These are phyloP conservation scores for Diaporthe sp. DNA, from an alignment of 2,329 filamentous ascomycete species.

Conservation along the genomic window DNA sequence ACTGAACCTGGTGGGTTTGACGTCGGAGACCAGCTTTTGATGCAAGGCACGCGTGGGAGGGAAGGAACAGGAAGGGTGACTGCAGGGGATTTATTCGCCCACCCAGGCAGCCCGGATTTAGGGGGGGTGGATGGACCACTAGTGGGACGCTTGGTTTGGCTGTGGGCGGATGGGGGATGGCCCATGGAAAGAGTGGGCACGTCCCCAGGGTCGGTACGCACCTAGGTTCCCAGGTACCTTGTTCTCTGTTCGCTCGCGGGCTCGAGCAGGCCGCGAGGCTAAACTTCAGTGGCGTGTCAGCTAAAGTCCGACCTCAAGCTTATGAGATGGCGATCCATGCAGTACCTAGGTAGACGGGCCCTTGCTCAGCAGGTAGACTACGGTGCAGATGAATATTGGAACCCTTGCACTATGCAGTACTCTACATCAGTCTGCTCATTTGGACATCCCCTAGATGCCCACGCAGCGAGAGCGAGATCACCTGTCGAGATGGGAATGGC, in stretches of 20 bases:
- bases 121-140: slow-evolving; percentile 3
- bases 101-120: slow-evolving; percentile 27
- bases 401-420: background rate
- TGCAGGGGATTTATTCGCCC: slow-evolving; percentile 33
- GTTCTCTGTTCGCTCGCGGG: background rate
- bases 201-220: slow-evolving; percentile 17
- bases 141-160: slow-evolving; percentile 23
- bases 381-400: slow-evolving; percentile 3
- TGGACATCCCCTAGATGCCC: background rate
- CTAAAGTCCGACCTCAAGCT: slow-evolving; percentile 32
- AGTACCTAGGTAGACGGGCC: background rate
- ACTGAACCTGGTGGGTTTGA: slow-evolving; percentile 15
- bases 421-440: background rate
- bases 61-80: slow-evolving; percentile 29
- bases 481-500: background rate
- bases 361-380: background rate
- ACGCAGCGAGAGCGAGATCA: slow-evolving; percentile 1
- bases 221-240: background rate
- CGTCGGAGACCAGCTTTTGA: slow-evolving; percentile 22
- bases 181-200: slow-evolving; percentile 15
- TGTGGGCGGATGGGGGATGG: background rate
- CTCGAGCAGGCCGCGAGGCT: background rate
- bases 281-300: slow-evolving; percentile 29
- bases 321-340: slow-evolving; percentile 23
- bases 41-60: slow-evolving; percentile 25